Evolutionary conservation across 192 early-diverging fungal species (phyloP), one percentile per base, ranked within the genome.

Genomic region (Backusella sp.): DNA sequence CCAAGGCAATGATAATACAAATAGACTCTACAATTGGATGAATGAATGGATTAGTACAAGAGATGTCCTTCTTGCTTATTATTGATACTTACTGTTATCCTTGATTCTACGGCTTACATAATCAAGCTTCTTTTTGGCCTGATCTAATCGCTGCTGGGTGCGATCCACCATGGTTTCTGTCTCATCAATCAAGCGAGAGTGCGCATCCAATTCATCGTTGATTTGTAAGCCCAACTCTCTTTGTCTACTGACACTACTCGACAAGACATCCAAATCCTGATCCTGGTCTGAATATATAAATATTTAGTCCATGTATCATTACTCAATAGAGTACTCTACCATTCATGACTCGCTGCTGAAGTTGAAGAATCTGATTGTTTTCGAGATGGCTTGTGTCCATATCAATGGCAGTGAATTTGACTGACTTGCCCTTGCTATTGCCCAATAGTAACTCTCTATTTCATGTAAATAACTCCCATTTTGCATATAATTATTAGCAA

Each of bases 211-310:
- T 77, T 95, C 94, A 66, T 94, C 91, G 21, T 87, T 88, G 70
- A 95, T 95, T 80, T 88, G 74, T 23, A 94, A 36, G 0, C 94
- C 94, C 3, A 95, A 76, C 52, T 92, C 87, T 75, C 88, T 85
- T 78, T 95, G 94, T 46, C 94, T 89, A 17, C 82, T 80, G 19
- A 95, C 80, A 8, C 89, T 86, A 4, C 74, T 78, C 36, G 82
- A 81, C 12, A 95, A 80, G 66, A 79, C 82, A 81, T 95, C 94
- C 56, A 95, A 78, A 72, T 91, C 89, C n/a, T 86, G 74, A 82
- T 95, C 94, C 80, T 95, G 94, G 68, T 93, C 92, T 92, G 78
- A 39, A n/a, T n/a, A 11, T 68, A 5, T 6, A 68, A 23, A 30
- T 0, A 68, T n/a, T 17, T 2, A 28, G 5, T 19, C 67, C n/a